A percentile compares a stretch with the other conserved stretches of the same genome.
Conservation (phyloP, 495 filamentous ascomycete genomes). For the Schizothecium vesticola region DNA sequence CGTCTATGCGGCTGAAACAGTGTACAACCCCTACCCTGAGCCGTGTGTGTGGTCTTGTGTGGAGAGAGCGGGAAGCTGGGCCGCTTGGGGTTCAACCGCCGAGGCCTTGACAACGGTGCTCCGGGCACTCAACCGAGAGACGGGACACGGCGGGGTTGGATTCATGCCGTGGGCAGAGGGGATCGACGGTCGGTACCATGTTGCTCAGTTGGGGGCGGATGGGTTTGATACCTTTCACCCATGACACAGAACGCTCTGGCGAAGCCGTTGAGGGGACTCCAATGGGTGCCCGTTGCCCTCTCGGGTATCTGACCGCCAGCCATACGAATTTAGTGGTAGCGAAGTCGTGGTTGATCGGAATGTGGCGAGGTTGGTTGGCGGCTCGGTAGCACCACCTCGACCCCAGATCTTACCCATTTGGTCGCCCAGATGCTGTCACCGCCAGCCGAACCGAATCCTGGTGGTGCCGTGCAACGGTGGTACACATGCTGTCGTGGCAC, state of each 20-base stretch:
- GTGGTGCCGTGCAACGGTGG: neutral
- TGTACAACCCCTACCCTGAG: constrained; percentile 1
- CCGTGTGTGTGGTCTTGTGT: neutral
- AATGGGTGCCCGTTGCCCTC: neutral
- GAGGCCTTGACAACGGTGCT: neutral
- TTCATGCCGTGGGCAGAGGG: neutral
- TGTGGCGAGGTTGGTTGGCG: neutral
- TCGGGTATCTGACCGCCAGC: neutral
- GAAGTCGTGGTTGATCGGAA: neutral
- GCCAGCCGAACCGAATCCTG: neutral
- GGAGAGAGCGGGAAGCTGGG: neutral
- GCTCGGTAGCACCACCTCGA: neutral
- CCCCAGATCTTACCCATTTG: neutral
- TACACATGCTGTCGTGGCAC: neutral
- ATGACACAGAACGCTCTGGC: neutral
- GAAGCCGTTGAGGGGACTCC: neutral
- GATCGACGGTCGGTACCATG: neutral
- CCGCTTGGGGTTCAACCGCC: neutral
- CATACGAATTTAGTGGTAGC: neutral
- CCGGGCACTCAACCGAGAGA: neutral
- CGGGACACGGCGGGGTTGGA: neutral
- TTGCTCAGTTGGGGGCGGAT: neutral
- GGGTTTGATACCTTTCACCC: neutral
- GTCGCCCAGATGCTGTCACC: neutral
- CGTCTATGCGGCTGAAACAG: constrained; percentile 12